These are phyloP conservation scores for Filobasidium wieringae DNA, from an alignment of 768 basidiomycete genomes.

Conservation along the genomic window DNA sequence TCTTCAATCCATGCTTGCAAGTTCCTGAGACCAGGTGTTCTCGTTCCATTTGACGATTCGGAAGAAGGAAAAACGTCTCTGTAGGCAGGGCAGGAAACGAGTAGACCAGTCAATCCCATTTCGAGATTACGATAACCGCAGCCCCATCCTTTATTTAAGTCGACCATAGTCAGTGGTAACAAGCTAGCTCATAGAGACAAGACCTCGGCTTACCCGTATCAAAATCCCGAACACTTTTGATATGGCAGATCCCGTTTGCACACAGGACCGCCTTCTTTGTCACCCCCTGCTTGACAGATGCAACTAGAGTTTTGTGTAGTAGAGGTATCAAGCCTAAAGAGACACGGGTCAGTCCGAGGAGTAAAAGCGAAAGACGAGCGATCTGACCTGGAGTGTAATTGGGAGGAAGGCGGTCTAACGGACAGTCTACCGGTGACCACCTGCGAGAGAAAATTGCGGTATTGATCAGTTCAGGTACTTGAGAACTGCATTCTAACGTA, in stretches of 20 bases:
- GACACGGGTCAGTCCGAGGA: not conserved
- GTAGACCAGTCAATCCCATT: constrained; percentile 28
- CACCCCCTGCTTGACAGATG: constrained; percentile 12
- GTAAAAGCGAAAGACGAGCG: not conserved
- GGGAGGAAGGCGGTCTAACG: constrained; percentile 15
- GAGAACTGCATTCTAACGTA: not conserved
- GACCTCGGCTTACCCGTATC: constrained; percentile 23
- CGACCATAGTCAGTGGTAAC: not conserved
- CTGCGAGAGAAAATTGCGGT: constrained; percentile 5
- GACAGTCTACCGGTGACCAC: constrained; percentile 26
- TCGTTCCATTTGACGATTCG: constrained; percentile 35
- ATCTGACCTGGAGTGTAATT: constrained; percentile 31
- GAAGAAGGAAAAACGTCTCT: constrained; percentile 17
- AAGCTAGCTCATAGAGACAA: not conserved
- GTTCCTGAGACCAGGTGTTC: constrained; percentile 57
- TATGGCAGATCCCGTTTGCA: constrained; percentile 20
- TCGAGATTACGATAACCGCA: constrained; percentile 42
- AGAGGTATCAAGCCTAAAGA: constrained; percentile 24
- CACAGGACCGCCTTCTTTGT: constrained; percentile 28
- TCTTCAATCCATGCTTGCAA: constrained; percentile 67
- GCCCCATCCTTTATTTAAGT: constrained; percentile 24
- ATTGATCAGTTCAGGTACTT: no score
- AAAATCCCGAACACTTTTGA: constrained; percentile 26
- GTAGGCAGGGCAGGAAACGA: constrained; percentile 16
- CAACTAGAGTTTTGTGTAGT: constrained; percentile 14